Evolutionary conservation across 768 basidiomycete genomes (phyloP).

Genomic region (Mrakia gelida): DNA sequence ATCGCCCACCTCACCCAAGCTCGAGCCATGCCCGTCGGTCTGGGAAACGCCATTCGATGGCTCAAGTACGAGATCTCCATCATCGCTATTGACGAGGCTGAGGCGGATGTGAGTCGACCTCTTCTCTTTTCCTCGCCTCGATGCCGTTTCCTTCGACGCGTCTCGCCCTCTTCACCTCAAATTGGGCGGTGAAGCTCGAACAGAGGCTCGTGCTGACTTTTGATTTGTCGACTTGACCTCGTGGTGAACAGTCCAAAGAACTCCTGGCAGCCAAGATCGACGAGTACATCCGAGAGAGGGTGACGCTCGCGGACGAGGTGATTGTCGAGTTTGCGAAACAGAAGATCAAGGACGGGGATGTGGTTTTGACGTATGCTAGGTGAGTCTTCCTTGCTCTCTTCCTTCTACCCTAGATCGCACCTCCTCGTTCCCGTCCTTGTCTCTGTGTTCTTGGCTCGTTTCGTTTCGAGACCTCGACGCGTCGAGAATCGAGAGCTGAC

Average conservation of each 20-base stretch:
- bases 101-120: slow-evolving; percentile 71
- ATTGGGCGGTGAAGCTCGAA: too few relatives aligned
- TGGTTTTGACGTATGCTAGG: slow-evolving; percentile 90
- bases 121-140: neutral
- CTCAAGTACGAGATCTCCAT: slow-evolving; percentile 92
- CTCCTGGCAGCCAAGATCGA: slow-evolving; percentile 78
- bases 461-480: neutral
- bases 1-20: slow-evolving; percentile 83
- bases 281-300: slow-evolving; percentile 87
- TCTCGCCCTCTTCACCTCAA: neutral
- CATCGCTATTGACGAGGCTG: slow-evolving; percentile 85
- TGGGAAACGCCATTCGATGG: slow-evolving; percentile 91
- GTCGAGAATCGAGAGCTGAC: neutral
- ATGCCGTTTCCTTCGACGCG: too few relatives aligned
- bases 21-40: slow-evolving; percentile 83
- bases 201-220: neutral
- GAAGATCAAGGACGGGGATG: slow-evolving; percentile 92
- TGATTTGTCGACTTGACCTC: neutral
- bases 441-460: neutral
- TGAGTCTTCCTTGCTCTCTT: slow-evolving; percentile 41
- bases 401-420: too few relatives aligned
- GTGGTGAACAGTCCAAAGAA: slow-evolving; percentile 68
- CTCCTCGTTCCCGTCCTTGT: neutral
- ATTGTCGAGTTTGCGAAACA: slow-evolving; percentile 82
- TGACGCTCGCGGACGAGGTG: slow-evolving; percentile 86